phyloP scores from a whole-genome alignment of 2,329 filamentous ascomycete genomes.

The Fusarium mangiferae region DNA sequence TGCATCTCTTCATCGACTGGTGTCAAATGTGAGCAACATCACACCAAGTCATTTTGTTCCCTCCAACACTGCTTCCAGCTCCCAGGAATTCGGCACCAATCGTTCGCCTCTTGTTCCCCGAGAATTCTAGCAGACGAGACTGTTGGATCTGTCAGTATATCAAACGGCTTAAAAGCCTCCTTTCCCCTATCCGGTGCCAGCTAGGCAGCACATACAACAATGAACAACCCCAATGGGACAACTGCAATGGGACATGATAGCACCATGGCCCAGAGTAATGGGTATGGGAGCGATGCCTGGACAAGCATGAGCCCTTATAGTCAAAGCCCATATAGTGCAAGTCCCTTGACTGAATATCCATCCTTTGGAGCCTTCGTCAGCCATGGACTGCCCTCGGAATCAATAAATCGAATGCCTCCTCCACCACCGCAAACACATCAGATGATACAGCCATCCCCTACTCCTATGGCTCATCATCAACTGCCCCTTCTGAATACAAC shows the following conservation, averaged over 20 bases:
- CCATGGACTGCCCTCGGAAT: slow-evolving; percentile 62
- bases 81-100: slow-evolving; percentile 14
- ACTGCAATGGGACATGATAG: slow-evolving; percentile 47
- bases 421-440: slow-evolving; percentile 57
- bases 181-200: slow-evolving; percentile 27
- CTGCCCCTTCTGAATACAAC: slow-evolving; percentile 76
- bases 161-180: neutral
- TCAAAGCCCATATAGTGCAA: slow-evolving; percentile 63
- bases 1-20: slow-evolving; percentile 37
- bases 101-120: slow-evolving; percentile 7
- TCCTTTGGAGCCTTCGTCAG: slow-evolving; percentile 66
- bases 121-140: neutral
- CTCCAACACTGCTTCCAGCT: slow-evolving; percentile 20
- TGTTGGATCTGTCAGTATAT: neutral
- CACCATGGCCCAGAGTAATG: slow-evolving; percentile 46
- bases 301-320: slow-evolving; percentile 70
- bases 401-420: slow-evolving; percentile 64
- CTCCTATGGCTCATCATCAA: slow-evolving; percentile 65
- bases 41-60: slow-evolving; percentile 25
- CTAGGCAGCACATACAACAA: slow-evolving; percentile 37
- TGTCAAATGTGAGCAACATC: slow-evolving; percentile 40
- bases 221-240: slow-evolving; percentile 50
- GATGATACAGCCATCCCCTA: slow-evolving; percentile 47
- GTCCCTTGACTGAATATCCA: slow-evolving; percentile 73
- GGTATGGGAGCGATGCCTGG: slow-evolving; percentile 61